These are phyloP conservation scores for Pestalotiopsis fici DNA, from an alignment of 2,329 filamentous ascomycete genomes.

Conservation along the genomic window DNA sequence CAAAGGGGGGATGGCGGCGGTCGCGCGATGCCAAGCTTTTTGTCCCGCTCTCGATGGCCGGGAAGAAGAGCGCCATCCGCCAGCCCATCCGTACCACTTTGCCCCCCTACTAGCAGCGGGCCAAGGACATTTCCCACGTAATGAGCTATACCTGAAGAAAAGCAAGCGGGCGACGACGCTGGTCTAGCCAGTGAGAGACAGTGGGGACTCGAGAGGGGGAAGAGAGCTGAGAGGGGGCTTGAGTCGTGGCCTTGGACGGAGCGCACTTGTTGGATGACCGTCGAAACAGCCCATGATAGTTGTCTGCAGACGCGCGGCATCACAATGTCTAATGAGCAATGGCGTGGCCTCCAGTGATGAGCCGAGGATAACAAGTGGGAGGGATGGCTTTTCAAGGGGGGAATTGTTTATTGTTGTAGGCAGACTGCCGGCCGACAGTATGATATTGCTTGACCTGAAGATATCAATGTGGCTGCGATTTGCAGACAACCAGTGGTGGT, in stretches of 20 bases:
- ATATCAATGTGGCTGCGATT: not conserved
- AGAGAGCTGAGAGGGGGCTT: not conserved
- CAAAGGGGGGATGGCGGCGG: not conserved
- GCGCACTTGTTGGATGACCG: not conserved
- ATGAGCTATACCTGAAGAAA: not conserved
- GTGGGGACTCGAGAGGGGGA: not conserved
- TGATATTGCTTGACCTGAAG: not conserved
- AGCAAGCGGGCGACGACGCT: not conserved
- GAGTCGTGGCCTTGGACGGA: not conserved
- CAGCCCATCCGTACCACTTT: not conserved
- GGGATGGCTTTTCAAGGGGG: not conserved
- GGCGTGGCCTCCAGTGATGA: not conserved
- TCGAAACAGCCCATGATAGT: not conserved
- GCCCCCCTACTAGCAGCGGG: not conserved
- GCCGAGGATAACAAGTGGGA: not conserved
- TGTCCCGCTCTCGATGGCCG: not conserved
- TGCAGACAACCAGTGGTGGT: not conserved
- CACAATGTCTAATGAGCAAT: not conserved
- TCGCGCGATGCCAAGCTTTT: constrained; percentile 5
- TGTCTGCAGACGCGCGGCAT: constrained; percentile 1
- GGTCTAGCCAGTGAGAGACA: not conserved
- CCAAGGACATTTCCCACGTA: not conserved
- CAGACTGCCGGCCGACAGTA: not conserved
- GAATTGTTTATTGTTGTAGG: not conserved
- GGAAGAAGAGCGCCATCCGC: not conserved